phyloP scores from a whole-genome alignment of 2,329 filamentous ascomycete genomes.

The Fusarium robinianum region DNA sequence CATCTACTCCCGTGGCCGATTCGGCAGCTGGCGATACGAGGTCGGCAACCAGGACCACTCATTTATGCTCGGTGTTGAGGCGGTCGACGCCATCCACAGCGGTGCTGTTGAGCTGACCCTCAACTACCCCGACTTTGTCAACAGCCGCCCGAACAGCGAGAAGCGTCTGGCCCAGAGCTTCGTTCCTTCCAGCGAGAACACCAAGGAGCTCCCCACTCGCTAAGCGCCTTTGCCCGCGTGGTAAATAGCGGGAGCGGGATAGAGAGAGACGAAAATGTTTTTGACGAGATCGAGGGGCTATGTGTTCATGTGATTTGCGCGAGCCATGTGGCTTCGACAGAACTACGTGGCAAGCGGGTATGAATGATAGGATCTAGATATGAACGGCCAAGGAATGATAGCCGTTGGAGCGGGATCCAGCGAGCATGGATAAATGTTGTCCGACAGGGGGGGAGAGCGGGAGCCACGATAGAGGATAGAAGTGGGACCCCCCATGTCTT shows the following conservation, averaged over 20 bases:
- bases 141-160: conserved; percentile 67
- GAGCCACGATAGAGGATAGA: conserved; percentile 36
- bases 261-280: conserved; percentile 15
- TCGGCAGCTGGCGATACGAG: conserved; percentile 98
- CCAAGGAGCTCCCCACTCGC: conserved; percentile 45
- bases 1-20: conserved; percentile 94
- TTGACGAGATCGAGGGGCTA: too few relatives aligned
- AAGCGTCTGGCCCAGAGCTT: conserved; percentile 52
- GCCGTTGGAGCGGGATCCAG: conserved; percentile 30
- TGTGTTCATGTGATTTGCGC: conserved; percentile 30
- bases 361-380: conserved; percentile 27
- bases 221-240: too few relatives aligned
- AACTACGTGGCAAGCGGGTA: conserved; percentile 28
- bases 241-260: conserved; percentile 18
- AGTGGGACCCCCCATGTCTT: conserved; percentile 26
- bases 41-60: conserved; percentile 96
- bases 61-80: conserved; percentile 96
- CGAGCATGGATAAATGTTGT: conserved; percentile 29
- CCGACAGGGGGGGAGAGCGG: conserved; percentile 20
- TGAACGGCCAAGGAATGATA: conserved; percentile 28
- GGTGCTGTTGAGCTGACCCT: conserved; percentile 89
- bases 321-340: conserved; percentile 32
- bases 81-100: conserved; percentile 86
- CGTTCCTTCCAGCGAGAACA: conserved; percentile 44
- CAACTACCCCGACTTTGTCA: conserved; percentile 97